phyloP scores from a whole-genome alignment of 805 yeast species.

The Metschnikowia koreensis region DNA sequence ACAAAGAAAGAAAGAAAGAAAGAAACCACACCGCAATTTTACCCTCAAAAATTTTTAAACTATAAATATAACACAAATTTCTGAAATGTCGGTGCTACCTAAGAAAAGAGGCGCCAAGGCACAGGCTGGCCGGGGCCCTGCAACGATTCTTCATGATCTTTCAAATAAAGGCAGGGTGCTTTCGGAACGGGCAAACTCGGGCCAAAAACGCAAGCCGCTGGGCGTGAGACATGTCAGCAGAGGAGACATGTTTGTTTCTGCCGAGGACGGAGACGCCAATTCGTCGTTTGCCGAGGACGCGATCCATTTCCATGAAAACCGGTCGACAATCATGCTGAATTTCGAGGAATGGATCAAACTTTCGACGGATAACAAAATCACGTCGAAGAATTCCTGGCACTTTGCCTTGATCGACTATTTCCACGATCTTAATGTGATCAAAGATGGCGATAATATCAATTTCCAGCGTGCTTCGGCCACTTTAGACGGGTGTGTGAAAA shows the following conservation, averaged over 20 bases:
- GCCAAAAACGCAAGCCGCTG: constrained; percentile 23
- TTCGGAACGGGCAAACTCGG: constrained; percentile 22
- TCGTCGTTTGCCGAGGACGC: constrained; percentile 32
- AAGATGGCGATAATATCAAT: constrained; percentile 74
- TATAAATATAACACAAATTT: neutral
- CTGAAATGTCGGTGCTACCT: constrained; percentile 21
- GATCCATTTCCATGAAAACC: constrained; percentile 42
- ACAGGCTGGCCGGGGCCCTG: constrained; percentile 15
- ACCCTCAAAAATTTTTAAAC: neutral
- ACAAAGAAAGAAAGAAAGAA: neutral
- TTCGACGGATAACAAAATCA: constrained; percentile 62
- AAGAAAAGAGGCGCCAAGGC: constrained; percentile 22
- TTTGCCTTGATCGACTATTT: constrained; percentile 90
- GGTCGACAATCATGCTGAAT: constrained; percentile 39
- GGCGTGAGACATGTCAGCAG: constrained; percentile 19
- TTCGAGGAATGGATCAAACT: constrained; percentile 52
- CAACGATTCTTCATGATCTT: constrained; percentile 25
- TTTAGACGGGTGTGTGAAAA: constrained; percentile 90
- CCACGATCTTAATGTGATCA: constrained; percentile 72
- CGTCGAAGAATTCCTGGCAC: constrained; percentile 83
- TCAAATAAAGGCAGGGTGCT: constrained; percentile 31
- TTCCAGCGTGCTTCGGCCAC: constrained; percentile 91
- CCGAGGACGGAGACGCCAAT: constrained; percentile 16
- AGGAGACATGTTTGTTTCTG: constrained; percentile 20
- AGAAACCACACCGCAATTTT: neutral